Conservation (phyloP, 306 rosid species). For the Ochetophila trinervis region DNA sequence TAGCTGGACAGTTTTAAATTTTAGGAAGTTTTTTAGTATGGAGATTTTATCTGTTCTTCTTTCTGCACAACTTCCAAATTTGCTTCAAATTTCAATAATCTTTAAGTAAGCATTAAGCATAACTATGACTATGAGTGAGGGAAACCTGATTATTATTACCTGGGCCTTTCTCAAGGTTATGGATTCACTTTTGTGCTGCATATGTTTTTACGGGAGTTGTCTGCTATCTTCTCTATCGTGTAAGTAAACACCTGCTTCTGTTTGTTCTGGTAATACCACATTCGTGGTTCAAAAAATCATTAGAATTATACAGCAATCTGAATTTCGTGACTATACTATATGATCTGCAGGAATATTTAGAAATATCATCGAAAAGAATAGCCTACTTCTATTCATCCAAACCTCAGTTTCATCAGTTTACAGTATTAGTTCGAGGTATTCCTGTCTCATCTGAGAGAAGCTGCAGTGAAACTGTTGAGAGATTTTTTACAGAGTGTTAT, state of each 20-base stretch:
- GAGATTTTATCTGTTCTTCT: too few relatives aligned
- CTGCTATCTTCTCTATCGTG: constrained; percentile 80
- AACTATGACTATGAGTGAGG: not conserved
- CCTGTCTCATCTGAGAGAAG: constrained; percentile 67
- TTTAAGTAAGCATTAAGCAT: too few relatives aligned
- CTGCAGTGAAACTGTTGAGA: constrained; percentile 58
- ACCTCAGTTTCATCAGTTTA: constrained; percentile 61
- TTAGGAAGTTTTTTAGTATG: too few relatives aligned
- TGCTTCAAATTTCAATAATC: too few relatives aligned
- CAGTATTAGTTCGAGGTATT: constrained; percentile 62
- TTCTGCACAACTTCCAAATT: too few relatives aligned
- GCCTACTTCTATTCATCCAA: constrained; percentile 50
- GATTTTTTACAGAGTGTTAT: constrained; percentile 64
- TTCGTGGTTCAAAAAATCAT: constrained; percentile 18
- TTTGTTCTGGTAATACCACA: constrained; percentile 9
- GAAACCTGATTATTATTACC: constrained; percentile 32
- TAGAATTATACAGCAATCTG: constrained; percentile 8
- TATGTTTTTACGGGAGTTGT: constrained; percentile 75
- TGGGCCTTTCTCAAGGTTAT: constrained; percentile 63
- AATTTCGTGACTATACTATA: constrained; percentile 30
- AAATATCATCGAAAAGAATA: constrained; percentile 65
- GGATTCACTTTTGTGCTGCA: constrained; percentile 78
- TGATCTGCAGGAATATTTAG: constrained; percentile 52
- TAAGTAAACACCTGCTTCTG: constrained; percentile 43
- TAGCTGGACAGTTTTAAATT: too few relatives aligned